phyloP scores from a whole-genome alignment of 495 filamentous ascomycete genomes.

The Copromyces sp. region DNA sequence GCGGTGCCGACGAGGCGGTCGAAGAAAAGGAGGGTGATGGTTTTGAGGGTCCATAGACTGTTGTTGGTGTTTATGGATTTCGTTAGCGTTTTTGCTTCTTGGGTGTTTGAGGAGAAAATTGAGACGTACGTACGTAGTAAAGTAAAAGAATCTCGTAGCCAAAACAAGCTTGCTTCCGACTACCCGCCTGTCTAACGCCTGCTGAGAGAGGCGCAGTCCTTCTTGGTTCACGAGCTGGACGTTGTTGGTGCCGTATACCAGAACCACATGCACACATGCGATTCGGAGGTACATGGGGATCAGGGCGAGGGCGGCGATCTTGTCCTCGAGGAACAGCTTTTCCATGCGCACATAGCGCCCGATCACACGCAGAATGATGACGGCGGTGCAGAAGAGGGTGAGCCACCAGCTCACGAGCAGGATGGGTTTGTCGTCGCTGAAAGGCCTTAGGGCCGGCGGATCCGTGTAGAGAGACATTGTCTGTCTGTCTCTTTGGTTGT shows the following conservation, averaged over 20 bases:
- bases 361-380: constrained; percentile 65
- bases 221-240: constrained; percentile 29
- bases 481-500: background rate
- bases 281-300: constrained; percentile 73
- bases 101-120: background rate
- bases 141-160: constrained; percentile 51
- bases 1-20: constrained; percentile 54
- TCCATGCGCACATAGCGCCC: constrained; percentile 77
- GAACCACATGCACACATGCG: constrained; percentile 71
- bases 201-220: constrained; percentile 23
- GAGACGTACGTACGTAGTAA: constrained; percentile 52
- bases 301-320: constrained; percentile 65
- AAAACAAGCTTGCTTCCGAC: constrained; percentile 57
- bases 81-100: too few species aligned
- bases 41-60: constrained; percentile 87
- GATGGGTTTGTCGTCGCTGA: constrained; percentile 56
- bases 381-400: constrained; percentile 62
- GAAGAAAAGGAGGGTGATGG: constrained; percentile 81
- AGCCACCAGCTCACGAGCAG: constrained; percentile 92
- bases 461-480: constrained; percentile 47
- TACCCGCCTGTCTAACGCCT: constrained; percentile 36
- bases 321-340: constrained; percentile 76
- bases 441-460: constrained; percentile 42
- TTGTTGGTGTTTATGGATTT: too few species aligned
- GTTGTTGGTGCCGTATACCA: constrained; percentile 88